phyloP scores from a whole-genome alignment of 2,329 filamentous ascomycete species.

The Fusarium armeniacum region DNA sequence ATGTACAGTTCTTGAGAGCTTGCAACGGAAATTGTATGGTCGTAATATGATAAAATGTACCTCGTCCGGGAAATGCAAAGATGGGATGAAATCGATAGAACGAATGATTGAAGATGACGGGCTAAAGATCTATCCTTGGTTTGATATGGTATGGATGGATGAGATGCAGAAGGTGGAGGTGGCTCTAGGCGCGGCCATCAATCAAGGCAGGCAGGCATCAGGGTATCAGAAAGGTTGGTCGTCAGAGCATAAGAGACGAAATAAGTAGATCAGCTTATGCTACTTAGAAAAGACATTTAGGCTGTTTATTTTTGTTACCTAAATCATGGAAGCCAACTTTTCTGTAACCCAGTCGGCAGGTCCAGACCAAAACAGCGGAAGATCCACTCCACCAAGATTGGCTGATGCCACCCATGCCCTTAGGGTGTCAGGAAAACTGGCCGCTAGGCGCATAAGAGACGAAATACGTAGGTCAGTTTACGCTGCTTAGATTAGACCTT shows the following conservation, averaged over 20 bases:
- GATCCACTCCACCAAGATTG: slow-evolving; percentile 24
- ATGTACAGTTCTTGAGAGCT: slow-evolving; percentile 2
- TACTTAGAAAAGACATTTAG: no score
- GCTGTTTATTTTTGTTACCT: no score
- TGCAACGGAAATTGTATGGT: background rate
- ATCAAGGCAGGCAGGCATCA: slow-evolving; percentile 28
- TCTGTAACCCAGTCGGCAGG: no score
- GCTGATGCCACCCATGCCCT: slow-evolving; percentile 1
- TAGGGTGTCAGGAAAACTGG: no score
- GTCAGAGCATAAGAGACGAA: no score
- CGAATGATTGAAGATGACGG: slow-evolving; percentile 32
- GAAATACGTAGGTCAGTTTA: no score
- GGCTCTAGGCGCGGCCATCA: slow-evolving; percentile 2
- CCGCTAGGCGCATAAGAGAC: no score
- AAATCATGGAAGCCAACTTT: no score
- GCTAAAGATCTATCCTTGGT: slow-evolving; percentile 11
- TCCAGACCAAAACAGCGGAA: slow-evolving; percentile 17
- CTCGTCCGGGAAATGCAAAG: slow-evolving; percentile 19
- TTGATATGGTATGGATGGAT: slow-evolving; percentile 11
- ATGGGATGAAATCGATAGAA: slow-evolving; percentile 4
- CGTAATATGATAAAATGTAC: background rate
- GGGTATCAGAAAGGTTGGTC: no score
- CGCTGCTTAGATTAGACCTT: no score
- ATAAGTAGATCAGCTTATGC: no score
- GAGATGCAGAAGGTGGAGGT: slow-evolving; percentile 33